Evolutionary conservation across 768 basidiomycete genomes (phyloP), one percentile per base, ranked within the genome.

Genomic region (Lyophyllum decastes): DNA sequence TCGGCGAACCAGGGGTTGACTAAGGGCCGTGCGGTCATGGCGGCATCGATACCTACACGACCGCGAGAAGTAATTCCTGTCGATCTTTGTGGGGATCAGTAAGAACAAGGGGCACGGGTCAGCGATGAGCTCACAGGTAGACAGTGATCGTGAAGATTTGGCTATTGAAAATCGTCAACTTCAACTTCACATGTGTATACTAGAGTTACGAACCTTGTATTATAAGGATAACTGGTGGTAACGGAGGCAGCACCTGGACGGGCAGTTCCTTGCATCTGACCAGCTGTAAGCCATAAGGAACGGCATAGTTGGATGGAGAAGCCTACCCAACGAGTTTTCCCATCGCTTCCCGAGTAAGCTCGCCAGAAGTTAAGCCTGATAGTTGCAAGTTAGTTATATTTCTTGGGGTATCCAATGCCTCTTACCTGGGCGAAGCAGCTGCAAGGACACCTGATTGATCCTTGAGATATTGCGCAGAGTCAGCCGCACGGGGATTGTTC

Each of bases 91-190:
- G 26, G 56, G 27, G 43, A 52, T 57, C 51, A 47, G 48, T 34
- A 25, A n/a, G 25, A 49, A 49, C 52, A 14, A 48, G 44, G 26
- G 22, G 27, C 44, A 30, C 24, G 7, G 10, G 14, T 27, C 21
- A 21, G 16, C 21, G 47, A 43, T 25, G 26, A 35, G 62, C 78
- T 55, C 59, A 83, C 80, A 87, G 69, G 64, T 86, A 86, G 4
- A 79, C 66, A 0, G 86, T 88, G 70, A 88, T 86, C 0, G 85
- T 85, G 71, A 86, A 84, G 52, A 84, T 79, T 66, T 81, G 73
- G 65, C 77, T 78, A 34, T 49, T 14, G 25, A 27, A 49, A 19
- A 58, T 33, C 34, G 9, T 38, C 30, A 51, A 38, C 21, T 6
- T n/a, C 16, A 17, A 26, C 25, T 35, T 19, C 27, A 19, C 25